Percentiles rank a stretch among this genome's conserved stretches.
Conservation (phyloP, 2,329 filamentous ascomycete genomes). For the Colletotrichum endophyticum region DNA sequence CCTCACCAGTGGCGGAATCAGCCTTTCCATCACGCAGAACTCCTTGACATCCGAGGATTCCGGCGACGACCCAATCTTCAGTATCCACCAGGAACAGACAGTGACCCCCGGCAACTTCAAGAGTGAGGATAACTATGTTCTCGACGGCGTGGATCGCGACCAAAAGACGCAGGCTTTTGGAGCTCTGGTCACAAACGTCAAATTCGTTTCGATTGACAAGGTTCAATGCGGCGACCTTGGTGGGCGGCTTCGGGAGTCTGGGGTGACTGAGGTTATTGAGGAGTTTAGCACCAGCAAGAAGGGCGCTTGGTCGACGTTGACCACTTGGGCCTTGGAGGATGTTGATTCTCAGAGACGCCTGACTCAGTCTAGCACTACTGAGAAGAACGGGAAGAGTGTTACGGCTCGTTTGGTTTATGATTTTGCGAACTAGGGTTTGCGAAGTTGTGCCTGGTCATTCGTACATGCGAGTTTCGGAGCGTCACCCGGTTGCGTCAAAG, state of each 20-base stretch:
- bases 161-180: background rate
- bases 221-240: background rate
- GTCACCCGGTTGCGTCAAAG: background rate
- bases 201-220: background rate
- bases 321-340: background rate
- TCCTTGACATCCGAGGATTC: background rate
- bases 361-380: background rate
- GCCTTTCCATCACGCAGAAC: background rate
- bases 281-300: background rate
- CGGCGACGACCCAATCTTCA: background rate
- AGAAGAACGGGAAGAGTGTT: background rate
- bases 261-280: background rate
- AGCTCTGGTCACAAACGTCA: background rate
- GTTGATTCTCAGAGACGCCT: background rate
- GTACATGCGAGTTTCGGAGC: background rate
- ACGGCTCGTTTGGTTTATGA: background rate
- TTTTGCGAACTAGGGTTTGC: background rate
- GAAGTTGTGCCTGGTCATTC: background rate
- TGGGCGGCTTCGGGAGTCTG: background rate
- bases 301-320: background rate
- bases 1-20: background rate
- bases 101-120: background rate
- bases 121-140: background rate
- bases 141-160: background rate
- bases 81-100: background rate